These are phyloP conservation scores for Suillus variegatus DNA, from an alignment of 768 basidiomycete species.

Conservation along the genomic window DNA sequence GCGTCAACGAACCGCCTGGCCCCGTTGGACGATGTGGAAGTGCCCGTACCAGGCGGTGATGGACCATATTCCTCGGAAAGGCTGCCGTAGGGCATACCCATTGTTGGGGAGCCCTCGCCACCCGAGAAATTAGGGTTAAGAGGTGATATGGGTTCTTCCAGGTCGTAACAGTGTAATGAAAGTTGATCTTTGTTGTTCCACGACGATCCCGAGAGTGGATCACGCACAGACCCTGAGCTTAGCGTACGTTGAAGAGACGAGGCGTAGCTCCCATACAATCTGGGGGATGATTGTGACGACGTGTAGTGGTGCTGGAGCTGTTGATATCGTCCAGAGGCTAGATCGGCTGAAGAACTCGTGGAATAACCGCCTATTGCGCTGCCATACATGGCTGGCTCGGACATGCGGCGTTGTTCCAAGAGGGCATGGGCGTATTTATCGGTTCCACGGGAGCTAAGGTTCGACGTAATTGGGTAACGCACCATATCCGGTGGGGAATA, in stretches of 20 bases:
- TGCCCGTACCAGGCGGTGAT: slow-evolving; percentile 63
- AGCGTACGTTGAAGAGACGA: slow-evolving; percentile 46
- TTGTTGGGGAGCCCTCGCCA: slow-evolving; percentile 35
- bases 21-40: slow-evolving; percentile 54
- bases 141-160: slow-evolving; percentile 56
- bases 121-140: slow-evolving; percentile 54
- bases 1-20: slow-evolving; percentile 19
- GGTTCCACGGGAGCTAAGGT: slow-evolving; percentile 38
- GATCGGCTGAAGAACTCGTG: slow-evolving; percentile 32
- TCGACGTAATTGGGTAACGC: slow-evolving; percentile 34
- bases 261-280: slow-evolving; percentile 39
- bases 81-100: slow-evolving; percentile 45
- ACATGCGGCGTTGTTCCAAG: slow-evolving; percentile 68
- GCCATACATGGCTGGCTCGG: slow-evolving; percentile 57
- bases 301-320: slow-evolving; percentile 43
- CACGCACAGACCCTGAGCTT: slow-evolving; percentile 47
- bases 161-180: slow-evolving; percentile 34
- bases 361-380: slow-evolving; percentile 41
- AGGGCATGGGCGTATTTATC: slow-evolving; percentile 37
- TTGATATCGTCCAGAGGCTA: slow-evolving; percentile 37
- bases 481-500: slow-evolving; percentile 40
- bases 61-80: slow-evolving; percentile 54
- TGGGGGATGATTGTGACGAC: slow-evolving; percentile 32
- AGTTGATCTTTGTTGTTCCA: slow-evolving; percentile 33
- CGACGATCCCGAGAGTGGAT: slow-evolving; percentile 35